Evolutionary conservation across 148 eudicot genomes (phyloP).

Genomic region (Silene conica): DNA sequence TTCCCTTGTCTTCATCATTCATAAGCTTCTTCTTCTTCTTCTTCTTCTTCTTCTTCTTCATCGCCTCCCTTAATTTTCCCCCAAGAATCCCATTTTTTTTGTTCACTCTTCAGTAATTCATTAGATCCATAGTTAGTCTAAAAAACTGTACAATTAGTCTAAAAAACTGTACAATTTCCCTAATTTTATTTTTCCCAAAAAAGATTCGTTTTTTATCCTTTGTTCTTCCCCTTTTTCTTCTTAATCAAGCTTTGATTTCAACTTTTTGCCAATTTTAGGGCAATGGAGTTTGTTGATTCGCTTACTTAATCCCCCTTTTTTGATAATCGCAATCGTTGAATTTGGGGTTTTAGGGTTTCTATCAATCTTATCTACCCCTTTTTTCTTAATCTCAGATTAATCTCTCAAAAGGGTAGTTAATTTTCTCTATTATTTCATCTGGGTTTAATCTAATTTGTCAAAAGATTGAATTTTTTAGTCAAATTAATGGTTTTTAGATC

Average conservation of each 20-base stretch:
- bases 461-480: slow-evolving; percentile 10
- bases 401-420: slow-evolving; percentile 21
- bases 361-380: slow-evolving; percentile 5
- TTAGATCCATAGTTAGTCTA: slow-evolving; percentile 5
- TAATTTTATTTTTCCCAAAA: slow-evolving; percentile 5
- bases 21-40: not conserved
- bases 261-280: slow-evolving; percentile 13
- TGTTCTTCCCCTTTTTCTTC: not conserved
- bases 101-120: not conserved
- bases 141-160: not conserved
- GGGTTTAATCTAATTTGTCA: slow-evolving; percentile 18
- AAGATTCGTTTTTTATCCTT: slow-evolving; percentile 15
- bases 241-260: slow-evolving; percentile 9
- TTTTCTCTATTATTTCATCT: not conserved
- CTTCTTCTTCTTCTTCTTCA: not conserved
- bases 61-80: not conserved
- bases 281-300: slow-evolving; percentile 20
- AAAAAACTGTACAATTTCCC: not conserved
- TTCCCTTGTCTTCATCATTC: not conserved
- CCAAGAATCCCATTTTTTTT: not conserved
- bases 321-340: slow-evolving; percentile 10
- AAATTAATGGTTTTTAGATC: slow-evolving; percentile 15
- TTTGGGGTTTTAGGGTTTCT: slow-evolving; percentile 23
- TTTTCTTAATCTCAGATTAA: slow-evolving; percentile 18
- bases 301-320: not conserved